Conservation (phyloP, 1,284 basidiomycete species). For the Puccinia coronata region DNA sequence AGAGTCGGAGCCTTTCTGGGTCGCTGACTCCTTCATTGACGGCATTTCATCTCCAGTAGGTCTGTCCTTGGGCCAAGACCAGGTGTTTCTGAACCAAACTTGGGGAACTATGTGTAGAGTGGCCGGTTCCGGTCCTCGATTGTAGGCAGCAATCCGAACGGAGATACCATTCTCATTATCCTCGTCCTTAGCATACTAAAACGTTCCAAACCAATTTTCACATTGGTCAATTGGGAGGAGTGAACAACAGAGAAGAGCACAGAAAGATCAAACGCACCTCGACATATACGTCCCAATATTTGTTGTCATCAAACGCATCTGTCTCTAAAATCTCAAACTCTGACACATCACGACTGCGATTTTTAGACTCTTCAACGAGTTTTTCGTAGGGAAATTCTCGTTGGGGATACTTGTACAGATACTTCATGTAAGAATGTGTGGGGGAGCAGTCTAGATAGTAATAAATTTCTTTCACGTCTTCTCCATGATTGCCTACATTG, state of each 20-base stretch:
- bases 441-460: conserved; percentile 98
- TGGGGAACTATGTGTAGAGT: conserved; percentile 93
- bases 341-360: conserved; percentile 77
- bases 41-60: conserved; percentile 69
- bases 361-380: conserved; percentile 79
- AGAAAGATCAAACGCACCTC: conserved; percentile 66
- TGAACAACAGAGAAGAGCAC: neutral
- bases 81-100: conserved; percentile 94
- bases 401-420: conserved; percentile 97
- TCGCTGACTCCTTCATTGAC: conserved; percentile 65
- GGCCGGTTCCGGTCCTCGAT: conserved; percentile 92
- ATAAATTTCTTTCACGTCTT: conserved; percentile 97
- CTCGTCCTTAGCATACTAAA: conserved; percentile 93
- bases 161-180: conserved; percentile 84
- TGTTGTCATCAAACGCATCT: conserved; percentile 84
- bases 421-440: conserved; percentile 99
- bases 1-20: conserved; percentile 67
- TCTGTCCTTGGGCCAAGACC: conserved; percentile 87
- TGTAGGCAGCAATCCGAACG: conserved; percentile 92
- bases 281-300: conserved; percentile 97
- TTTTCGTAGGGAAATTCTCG: conserved; percentile 87
- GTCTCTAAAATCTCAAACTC: conserved; percentile 95
- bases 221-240: neutral
- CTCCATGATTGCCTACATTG: conserved; percentile 92
- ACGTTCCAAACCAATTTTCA: neutral